Conservation (phyloP, 1,139 yeast species). For the Blastobotrys indianensis region DNA sequence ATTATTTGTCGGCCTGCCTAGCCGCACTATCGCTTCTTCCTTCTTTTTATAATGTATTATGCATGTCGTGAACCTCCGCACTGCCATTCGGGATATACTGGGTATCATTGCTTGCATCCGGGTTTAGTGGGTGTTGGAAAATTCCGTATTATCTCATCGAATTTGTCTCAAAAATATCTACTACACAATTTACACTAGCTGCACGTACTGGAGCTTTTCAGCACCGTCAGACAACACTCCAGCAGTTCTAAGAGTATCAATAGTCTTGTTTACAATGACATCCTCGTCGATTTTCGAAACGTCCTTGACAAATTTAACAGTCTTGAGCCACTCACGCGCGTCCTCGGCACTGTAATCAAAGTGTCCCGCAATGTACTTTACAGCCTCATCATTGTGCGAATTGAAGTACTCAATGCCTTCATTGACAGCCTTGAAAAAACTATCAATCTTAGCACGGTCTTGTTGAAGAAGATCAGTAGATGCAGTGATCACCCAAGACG, state of each 20-base stretch:
- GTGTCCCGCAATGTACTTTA: conserved; percentile 55
- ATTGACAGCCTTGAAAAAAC: conserved; percentile 51
- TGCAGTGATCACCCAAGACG: conserved; percentile 81
- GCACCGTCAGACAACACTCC: conserved; percentile 42
- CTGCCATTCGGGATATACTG: too few relatives aligned
- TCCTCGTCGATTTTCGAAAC: conserved; percentile 49
- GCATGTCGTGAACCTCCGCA: too few relatives aligned
- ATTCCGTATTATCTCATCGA: not conserved
- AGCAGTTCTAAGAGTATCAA: conserved; percentile 53
- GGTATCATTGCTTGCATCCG: not conserved
- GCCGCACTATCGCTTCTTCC: conserved; percentile 2
- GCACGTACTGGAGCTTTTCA: conserved; percentile 11
- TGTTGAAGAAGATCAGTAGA: conserved; percentile 35
- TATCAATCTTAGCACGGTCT: conserved; percentile 30
- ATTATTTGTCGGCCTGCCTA: conserved; percentile 42
- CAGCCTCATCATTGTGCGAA: conserved; percentile 56
- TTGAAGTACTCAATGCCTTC: conserved; percentile 65
- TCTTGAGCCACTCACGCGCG: conserved; percentile 72
- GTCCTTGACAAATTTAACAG: conserved; percentile 56
- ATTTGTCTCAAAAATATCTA: not conserved
- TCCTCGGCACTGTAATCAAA: conserved; percentile 75
- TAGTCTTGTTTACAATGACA: conserved; percentile 50
- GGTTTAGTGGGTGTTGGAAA: not conserved
- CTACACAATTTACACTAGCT: not conserved
- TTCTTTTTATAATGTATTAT: too few relatives aligned